phyloP scores from a whole-genome alignment of 1,284 basidiomycete species.

The Rhizoctonia solani region DNA sequence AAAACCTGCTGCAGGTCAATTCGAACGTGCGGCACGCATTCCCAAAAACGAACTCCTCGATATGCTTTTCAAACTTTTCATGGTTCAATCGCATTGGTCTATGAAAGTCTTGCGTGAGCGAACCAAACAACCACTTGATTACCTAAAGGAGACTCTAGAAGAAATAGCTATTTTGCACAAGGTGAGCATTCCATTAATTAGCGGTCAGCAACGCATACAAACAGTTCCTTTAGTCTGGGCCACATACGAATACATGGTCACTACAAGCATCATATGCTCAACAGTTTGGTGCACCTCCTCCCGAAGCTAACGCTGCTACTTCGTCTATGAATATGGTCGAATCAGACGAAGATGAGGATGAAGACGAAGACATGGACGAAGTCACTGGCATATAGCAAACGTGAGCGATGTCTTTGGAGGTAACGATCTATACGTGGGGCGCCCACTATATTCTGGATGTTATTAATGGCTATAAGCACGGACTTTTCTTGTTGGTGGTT shows the following conservation, averaged over 20 bases:
- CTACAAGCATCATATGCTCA: conserved; percentile 30
- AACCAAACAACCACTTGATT: conserved; percentile 89
- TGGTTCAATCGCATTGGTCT: conserved; percentile 77
- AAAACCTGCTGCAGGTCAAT: conserved; percentile 53
- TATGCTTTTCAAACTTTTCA: conserved; percentile 79
- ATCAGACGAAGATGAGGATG: conserved; percentile 35
- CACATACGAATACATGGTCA: conserved; percentile 31
- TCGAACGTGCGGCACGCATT: conserved; percentile 88
- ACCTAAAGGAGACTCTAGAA: conserved; percentile 83
- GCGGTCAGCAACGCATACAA: background rate
- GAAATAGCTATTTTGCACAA: conserved; percentile 83
- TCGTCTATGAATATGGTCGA: background rate
- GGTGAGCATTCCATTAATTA: conserved; percentile 50
- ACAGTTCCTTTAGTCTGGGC: conserved; percentile 2
- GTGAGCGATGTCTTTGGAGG: no score
- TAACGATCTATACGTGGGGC: no score
- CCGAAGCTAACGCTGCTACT: background rate
- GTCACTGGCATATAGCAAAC: background rate
- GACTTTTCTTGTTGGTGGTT: no score
- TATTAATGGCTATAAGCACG: no score
- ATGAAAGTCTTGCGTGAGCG: conserved; percentile 78
- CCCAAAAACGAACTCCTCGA: conserved; percentile 89
- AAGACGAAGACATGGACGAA: conserved; percentile 38
- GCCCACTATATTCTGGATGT: no score
- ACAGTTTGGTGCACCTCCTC: conserved; percentile 32